Conservation (phyloP, 768 basidiomycete species). For the Dentipellis fragilis region DNA sequence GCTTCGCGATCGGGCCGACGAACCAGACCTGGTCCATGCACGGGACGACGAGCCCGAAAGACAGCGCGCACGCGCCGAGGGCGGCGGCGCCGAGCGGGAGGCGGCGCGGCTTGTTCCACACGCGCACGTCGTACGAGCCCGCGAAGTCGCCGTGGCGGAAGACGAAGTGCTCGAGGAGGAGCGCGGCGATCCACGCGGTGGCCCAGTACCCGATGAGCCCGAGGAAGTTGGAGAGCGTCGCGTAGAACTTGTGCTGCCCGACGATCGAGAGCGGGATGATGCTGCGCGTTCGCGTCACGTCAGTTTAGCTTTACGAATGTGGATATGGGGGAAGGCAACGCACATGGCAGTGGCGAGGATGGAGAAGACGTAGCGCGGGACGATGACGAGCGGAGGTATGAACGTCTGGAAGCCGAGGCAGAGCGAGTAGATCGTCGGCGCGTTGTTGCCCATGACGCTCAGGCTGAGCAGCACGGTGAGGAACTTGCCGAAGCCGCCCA, state of each 20-base stretch:
- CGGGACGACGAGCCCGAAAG: slow-evolving; percentile 50
- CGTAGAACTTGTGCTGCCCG: slow-evolving; percentile 59
- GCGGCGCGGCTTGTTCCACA: slow-evolving; percentile 42
- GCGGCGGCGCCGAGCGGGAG: slow-evolving; percentile 62
- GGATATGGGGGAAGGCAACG: slow-evolving; percentile 18
- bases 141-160: slow-evolving; percentile 44
- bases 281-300: slow-evolving; percentile 24
- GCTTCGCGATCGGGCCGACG: slow-evolving; percentile 53
- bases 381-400: slow-evolving; percentile 42
- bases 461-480: slow-evolving; percentile 65
- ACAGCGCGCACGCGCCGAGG: slow-evolving; percentile 35
- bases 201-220: slow-evolving; percentile 46
- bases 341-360: slow-evolving; percentile 59
- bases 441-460: slow-evolving; percentile 71
- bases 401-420: slow-evolving; percentile 66
- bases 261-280: slow-evolving; percentile 60
- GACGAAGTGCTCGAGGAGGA: slow-evolving; percentile 57
- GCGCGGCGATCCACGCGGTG: slow-evolving; percentile 41
- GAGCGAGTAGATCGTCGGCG: slow-evolving; percentile 75
- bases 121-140: slow-evolving; percentile 32
- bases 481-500: slow-evolving; percentile 60
- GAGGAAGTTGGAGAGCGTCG: slow-evolving; percentile 53
- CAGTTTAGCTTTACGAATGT: neutral
- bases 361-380: slow-evolving; percentile 66
- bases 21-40: slow-evolving; percentile 69